Conservation (phyloP, 257 asterid genomes). For the Ilex aquifolium region DNA sequence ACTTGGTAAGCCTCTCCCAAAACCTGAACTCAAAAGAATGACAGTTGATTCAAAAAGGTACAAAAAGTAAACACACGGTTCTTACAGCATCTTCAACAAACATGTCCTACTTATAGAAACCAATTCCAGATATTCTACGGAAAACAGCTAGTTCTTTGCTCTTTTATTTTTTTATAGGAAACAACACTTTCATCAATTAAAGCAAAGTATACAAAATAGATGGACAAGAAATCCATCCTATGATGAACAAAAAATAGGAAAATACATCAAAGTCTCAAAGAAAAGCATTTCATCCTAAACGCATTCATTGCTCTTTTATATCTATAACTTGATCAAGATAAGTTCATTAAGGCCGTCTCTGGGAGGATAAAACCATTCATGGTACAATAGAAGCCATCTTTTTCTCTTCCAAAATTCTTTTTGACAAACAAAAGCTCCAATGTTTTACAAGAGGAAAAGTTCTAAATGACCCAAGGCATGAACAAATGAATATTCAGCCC, state of each 20-base stretch:
- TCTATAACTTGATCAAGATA: not conserved
- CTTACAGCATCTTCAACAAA: conserved; percentile 12
- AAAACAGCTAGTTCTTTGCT: conserved; percentile 12
- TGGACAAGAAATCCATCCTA: too few relatives aligned
- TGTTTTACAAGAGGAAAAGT: not conserved
- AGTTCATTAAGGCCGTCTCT: not conserved
- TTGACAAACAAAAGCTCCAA: conserved; percentile 3
- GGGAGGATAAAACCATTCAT: not conserved
- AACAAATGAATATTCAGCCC: not conserved
- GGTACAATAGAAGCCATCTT: not conserved
- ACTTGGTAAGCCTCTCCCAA: conserved; percentile 99
- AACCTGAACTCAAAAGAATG: conserved; percentile 44
- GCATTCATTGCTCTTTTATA: too few relatives aligned
- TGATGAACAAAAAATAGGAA: too few relatives aligned
- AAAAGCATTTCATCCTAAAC: too few relatives aligned
- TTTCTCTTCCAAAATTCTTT: not conserved
- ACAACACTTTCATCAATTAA: too few relatives aligned
- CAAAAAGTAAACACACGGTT: conserved; percentile 10
- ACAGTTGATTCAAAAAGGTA: conserved; percentile 14
- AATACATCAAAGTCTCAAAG: too few relatives aligned
- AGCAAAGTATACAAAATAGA: too few relatives aligned
- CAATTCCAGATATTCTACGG: conserved; percentile 1
- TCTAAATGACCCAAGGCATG: not conserved
- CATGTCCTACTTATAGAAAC: not conserved
- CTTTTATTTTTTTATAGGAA: not conserved